phyloP scores from a whole-genome alignment of 768 basidiomycete species.

The Collybiopsis confluens region DNA sequence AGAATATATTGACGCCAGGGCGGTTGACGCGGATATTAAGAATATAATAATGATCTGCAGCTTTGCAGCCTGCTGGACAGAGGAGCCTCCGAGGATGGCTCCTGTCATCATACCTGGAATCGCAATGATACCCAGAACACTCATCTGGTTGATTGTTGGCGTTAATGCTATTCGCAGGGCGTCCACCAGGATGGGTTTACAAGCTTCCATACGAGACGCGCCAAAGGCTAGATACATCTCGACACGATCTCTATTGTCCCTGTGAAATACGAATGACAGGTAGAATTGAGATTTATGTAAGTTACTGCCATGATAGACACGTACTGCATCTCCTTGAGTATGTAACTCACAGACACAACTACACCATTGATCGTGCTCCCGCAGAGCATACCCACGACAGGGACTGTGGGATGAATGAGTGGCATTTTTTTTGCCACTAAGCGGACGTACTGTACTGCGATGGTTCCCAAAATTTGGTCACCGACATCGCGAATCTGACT shows the following conservation, averaged over 20 bases:
- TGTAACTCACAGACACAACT: constrained; percentile 62
- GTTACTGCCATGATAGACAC: constrained; percentile 17
- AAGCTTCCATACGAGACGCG: constrained; percentile 80
- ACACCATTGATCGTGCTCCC: constrained; percentile 76
- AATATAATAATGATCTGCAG: constrained; percentile 95
- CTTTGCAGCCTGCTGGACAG: constrained; percentile 79
- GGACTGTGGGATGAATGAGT: constrained; percentile 41
- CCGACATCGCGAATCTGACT: constrained; percentile 68
- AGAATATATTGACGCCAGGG: constrained; percentile 63
- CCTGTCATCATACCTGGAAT: constrained; percentile 93
- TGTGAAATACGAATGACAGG: constrained; percentile 19
- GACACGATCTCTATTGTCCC: constrained; percentile 81
- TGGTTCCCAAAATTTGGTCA: constrained; percentile 79
- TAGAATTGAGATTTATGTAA: too few relatives aligned
- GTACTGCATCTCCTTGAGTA: constrained; percentile 75
- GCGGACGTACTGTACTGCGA: constrained; percentile 64
- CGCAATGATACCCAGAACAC: constrained; percentile 72
- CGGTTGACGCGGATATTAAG: constrained; percentile 79
- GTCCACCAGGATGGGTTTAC: constrained; percentile 71
- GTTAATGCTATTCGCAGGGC: constrained; percentile 77
- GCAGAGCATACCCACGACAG: constrained; percentile 82
- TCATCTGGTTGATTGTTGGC: constrained; percentile 85
- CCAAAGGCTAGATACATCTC: constrained; percentile 87
- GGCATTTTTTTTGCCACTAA: background rate
- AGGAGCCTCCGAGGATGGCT: constrained; percentile 81